Base-by-base conservation (phyloP, 768 basidiomycete species). In the Lactarius hatsudake region DNA sequence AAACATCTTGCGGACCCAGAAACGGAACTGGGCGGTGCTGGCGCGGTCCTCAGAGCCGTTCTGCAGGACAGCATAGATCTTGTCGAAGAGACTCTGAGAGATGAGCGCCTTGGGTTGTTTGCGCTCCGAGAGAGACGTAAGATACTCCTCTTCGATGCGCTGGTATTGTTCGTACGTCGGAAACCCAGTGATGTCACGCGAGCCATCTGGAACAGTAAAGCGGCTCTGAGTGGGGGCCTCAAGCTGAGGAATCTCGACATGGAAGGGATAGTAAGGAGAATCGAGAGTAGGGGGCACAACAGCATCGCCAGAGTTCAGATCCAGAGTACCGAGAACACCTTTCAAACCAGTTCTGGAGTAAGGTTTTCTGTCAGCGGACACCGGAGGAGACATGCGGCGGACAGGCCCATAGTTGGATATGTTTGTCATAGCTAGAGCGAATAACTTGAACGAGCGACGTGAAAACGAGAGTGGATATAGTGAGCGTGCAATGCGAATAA, bases 1-100 rank as follows among this genome's bases (percentile, higher is more conserved):
- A 43, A 71, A 71, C 70, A 69, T 69, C 65, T 69, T 69, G 62
- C 70, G 70, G 2, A 70, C 70, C 70, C 70, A 71, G 70, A 69
- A 70, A 62, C 70, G 68, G 20, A 71, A 70, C 65, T 71, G 70
- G 5, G 70, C 70, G 15, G 64, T 66, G 42, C 69, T 67, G 20
- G 53, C 59, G n/a, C 62, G 68, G 45, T 66, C 64, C 42, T 63
- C 62, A 6, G 65, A 53, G 59, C 67, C 70, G 8, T 66, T 62
- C 63, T 67, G 68, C 5, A 71, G 40, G 38, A 71, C 70, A 34
- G 65, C 60, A 38, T 56, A 56, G 58, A 71, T 56, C 65, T 62
- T 62, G 8, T 69, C 68, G 17, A 71, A 69, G 43, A 71, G 64
- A 5, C 28, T 65, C 60, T 70, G 70, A n/a, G 70, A 66, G 51